phyloP scores from a whole-genome alignment of 192 early-diverging fungal species.

The Coemansia sp. region DNA sequence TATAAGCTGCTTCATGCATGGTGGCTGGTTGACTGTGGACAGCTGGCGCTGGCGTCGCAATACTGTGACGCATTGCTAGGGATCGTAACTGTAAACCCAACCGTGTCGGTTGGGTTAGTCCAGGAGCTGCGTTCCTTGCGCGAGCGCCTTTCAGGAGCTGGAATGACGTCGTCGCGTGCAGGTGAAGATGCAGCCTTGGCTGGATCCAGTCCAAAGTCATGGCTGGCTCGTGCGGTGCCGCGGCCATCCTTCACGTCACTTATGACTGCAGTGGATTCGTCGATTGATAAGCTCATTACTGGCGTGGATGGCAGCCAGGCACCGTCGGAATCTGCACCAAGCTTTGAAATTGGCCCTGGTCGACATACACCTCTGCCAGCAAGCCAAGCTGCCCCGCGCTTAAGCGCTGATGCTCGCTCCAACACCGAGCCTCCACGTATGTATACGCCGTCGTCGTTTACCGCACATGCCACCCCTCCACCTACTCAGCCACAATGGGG shows the following conservation, averaged over 20 bases:
- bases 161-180: slow-evolving; percentile 34
- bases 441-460: slow-evolving; percentile 25
- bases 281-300: slow-evolving; percentile 64
- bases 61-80: slow-evolving; percentile 79
- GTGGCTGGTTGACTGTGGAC: slow-evolving; percentile 79
- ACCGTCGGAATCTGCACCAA: slow-evolving; percentile 21
- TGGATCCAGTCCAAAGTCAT: slow-evolving; percentile 51
- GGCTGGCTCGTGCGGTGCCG: slow-evolving; percentile 55
- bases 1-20: slow-evolving; percentile 85
- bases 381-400: slow-evolving; percentile 8
- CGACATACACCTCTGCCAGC: slow-evolving; percentile 14
- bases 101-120: slow-evolving; percentile 67
- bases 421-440: slow-evolving; percentile 28
- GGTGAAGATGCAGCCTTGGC: slow-evolving; percentile 29
- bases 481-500: slow-evolving; percentile 38
- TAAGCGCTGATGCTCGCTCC: slow-evolving; percentile 32
- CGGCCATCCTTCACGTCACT: slow-evolving; percentile 51
- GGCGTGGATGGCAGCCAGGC: slow-evolving; percentile 51
- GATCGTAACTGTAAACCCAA: slow-evolving; percentile 67
- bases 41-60: slow-evolving; percentile 63
- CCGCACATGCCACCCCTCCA: not conserved
- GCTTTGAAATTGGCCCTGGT: slow-evolving; percentile 37
- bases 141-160: slow-evolving; percentile 58
- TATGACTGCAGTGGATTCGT: slow-evolving; percentile 59
- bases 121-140: slow-evolving; percentile 72